These are phyloP conservation scores for Oryza meyeriana DNA, from an alignment of 176 grass and related monocot genomes.

Conservation along the genomic window DNA sequence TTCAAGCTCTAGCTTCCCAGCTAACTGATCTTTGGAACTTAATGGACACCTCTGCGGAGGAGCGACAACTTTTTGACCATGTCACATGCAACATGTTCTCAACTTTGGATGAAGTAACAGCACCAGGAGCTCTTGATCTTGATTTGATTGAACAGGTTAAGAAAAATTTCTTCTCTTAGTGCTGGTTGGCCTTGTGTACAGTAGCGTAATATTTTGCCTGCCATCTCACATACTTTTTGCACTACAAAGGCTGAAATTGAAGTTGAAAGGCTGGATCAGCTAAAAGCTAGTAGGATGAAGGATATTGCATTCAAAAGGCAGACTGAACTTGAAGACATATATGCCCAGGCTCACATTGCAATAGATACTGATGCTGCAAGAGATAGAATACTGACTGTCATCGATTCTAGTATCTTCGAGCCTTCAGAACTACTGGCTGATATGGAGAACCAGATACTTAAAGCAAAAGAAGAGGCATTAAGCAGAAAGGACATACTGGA, in stretches of 20 bases:
- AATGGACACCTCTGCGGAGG: constrained; percentile 72
- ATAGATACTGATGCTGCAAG: constrained; percentile 58
- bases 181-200: not conserved
- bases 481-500: constrained; percentile 95
- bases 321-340: constrained; percentile 88
- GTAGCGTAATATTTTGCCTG: not conserved
- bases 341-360: constrained; percentile 64
- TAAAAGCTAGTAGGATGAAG: constrained; percentile 92
- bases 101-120: constrained; percentile 69
- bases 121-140: constrained; percentile 72
- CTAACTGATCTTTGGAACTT: constrained; percentile 90
- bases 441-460: constrained; percentile 81
- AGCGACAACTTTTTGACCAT: constrained; percentile 57
- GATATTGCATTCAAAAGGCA: constrained; percentile 91
- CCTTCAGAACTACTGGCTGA: constrained; percentile 78
- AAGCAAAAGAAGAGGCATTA: constrained; percentile 80
- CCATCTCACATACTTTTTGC: constrained; percentile 18
- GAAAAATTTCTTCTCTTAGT: constrained; percentile 20
- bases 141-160: constrained; percentile 77
- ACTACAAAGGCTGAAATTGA: constrained; percentile 58
- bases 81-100: constrained; percentile 64
- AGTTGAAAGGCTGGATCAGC: constrained; percentile 86
- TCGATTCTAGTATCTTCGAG: constrained; percentile 72
- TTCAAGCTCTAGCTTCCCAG: constrained; percentile 80
- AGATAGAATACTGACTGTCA: constrained; percentile 75